Evolutionary conservation across 2,329 filamentous ascomycete genomes (phyloP), one percentile per base, ranked within the genome.

Genomic region (Bipolaris bicolor): DNA sequence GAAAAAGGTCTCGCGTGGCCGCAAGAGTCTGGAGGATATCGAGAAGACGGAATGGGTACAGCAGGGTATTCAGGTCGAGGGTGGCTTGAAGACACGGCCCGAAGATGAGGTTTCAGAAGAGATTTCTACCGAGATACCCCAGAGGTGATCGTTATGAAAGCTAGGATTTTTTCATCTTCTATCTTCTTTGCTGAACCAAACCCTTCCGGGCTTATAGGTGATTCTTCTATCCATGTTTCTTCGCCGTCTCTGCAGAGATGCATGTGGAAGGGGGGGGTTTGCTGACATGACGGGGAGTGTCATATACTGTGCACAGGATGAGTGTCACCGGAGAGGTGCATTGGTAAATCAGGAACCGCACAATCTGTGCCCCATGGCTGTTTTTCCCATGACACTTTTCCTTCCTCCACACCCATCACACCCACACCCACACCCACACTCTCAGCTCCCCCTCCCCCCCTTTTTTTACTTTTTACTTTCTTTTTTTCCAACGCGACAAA

Each of bases 1-100:
- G 55, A 94, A 91, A 77, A 88, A 96, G 61, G 91, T 90, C 2
- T 87, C 90, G 45, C 90, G 88, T 61, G 81, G 81, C 56, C 84
- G 95, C 49, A 92, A 90, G 86, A 83, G 83, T 7, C 78, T 98
- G 56, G 85, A 88, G 46, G 88, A 90, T 65, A 88, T 97, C 37
- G 86, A 86, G 37, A 83, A 85, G 53, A 83, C 85, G 56, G 83
- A 86, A 15, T 99, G 93, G 92, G 90, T 98, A 2, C 82, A 80
- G 49, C 83, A 84, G 34, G 93, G 89, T 2, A 88, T 98, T 45
- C 73, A 83, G 60, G 84, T 96, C 3, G 84, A 89, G 15, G 82
- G 81, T 11, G 84, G 84, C 9, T 65, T 87, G 64, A 79, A 79
- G 69, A 78, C 80, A 66, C 78, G 82, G 33, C 81, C 83, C 55